Percentiles rank a stretch among this genome's conserved stretches.
Conservation (phyloP, 306 rosid genomes). For the Castanopsis chinensis region DNA sequence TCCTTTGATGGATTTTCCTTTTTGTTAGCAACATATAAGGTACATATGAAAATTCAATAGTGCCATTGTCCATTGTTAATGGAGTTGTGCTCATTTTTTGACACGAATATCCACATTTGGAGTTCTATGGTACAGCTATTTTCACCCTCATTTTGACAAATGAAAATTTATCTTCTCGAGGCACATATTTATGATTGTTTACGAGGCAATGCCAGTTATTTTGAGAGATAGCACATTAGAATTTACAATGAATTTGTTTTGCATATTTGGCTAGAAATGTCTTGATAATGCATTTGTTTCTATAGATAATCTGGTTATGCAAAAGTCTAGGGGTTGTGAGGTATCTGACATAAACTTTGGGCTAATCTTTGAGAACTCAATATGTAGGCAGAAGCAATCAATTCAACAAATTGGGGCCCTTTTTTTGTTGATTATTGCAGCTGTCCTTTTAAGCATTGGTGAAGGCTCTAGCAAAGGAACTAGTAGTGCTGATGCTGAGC, state of each 20-base stretch:
- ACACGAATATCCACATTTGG: background rate
- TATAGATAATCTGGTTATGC: background rate
- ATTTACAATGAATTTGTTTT: background rate
- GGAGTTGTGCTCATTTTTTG: background rate
- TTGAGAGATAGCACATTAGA: background rate
- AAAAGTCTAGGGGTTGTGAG: background rate
- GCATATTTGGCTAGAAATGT: background rate
- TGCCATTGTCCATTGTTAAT: background rate
- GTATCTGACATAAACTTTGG: constrained; percentile 27
- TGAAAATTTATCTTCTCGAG: background rate
- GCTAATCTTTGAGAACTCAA: background rate
- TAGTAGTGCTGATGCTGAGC: constrained; percentile 52
- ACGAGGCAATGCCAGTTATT: background rate
- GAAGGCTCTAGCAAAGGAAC: constrained; percentile 88
- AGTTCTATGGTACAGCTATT: background rate
- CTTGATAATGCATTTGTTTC: background rate
- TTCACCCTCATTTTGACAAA: background rate
- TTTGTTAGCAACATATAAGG: background rate
- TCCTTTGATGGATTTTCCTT: background rate
- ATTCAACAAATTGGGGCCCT: constrained; percentile 92
- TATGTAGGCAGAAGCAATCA: constrained; percentile 86
- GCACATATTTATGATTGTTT: background rate
- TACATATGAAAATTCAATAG: background rate
- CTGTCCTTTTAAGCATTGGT: constrained; percentile 85
- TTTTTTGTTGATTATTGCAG: constrained; percentile 78